These are phyloP conservation scores for Anisogramma anomala DNA, from an alignment of 2,329 filamentous ascomycete genomes.

Conservation along the genomic window DNA sequence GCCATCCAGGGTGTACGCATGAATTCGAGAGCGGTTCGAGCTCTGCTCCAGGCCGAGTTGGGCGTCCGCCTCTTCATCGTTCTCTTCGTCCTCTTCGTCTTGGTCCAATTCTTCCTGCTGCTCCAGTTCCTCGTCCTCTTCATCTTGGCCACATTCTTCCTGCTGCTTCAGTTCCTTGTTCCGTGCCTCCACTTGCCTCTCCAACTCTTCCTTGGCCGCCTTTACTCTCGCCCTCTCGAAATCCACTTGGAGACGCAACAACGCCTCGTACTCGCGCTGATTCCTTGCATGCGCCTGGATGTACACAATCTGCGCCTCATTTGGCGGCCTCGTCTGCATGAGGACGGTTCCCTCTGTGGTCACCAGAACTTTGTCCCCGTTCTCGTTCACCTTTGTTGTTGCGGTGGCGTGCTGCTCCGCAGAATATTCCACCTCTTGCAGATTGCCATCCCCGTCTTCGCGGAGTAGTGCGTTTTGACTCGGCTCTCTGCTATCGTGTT, in stretches of 20 bases:
- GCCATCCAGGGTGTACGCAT: conserved; percentile 64
- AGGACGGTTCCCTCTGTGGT: conserved; percentile 28
- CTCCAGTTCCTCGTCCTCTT: conserved; percentile 6
- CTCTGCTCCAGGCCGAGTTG: conserved; percentile 17
- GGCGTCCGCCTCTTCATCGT: conserved; percentile 23
- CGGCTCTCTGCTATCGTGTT: conserved; percentile 14
- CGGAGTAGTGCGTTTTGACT: conserved; percentile 37
- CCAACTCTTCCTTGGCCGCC: no score
- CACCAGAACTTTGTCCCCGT: conserved; percentile 21
- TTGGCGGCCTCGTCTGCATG: conserved; percentile 18
- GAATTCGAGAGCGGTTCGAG: conserved; percentile 41
- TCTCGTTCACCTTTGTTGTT: conserved; percentile 32
- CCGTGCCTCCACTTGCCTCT: no score
- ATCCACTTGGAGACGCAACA: conserved; percentile 44
- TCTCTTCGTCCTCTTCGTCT: conserved; percentile 27
- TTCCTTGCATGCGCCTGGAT: conserved; percentile 39
- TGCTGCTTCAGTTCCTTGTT: conserved; percentile 17
- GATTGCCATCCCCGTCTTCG: conserved; percentile 41
- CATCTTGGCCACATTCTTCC: conserved; percentile 17
- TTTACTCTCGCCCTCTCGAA: conserved; percentile 36
- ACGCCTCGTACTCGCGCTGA: conserved; percentile 43
- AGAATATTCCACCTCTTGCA: conserved; percentile 50
- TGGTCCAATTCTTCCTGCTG: conserved; percentile 23
- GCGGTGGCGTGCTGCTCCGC: no score
- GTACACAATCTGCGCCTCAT: conserved; percentile 29